These are phyloP conservation scores for Starmerella davenportii DNA, from an alignment of 805 yeast genomes.

Conservation along the genomic window DNA sequence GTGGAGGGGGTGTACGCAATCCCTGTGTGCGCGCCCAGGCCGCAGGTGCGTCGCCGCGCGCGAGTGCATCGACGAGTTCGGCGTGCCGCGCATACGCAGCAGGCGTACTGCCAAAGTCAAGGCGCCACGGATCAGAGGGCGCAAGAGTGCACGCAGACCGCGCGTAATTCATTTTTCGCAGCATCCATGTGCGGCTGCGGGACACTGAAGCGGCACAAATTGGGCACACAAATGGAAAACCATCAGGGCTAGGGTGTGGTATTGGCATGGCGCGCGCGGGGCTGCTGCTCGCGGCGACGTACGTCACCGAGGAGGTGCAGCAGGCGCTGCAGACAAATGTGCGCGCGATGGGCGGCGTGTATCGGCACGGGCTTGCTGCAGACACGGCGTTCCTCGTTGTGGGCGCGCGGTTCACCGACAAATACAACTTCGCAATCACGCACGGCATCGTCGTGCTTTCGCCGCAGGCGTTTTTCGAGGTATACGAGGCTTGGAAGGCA, in stretches of 20 bases:
- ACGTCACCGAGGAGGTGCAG: slow-evolving; percentile 11
- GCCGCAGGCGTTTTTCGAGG: slow-evolving; percentile 28
- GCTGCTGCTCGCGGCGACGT: slow-evolving; percentile 7
- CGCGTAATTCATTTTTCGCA: too few species aligned
- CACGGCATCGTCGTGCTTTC: slow-evolving; percentile 40
- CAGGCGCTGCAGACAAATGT: slow-evolving; percentile 6
- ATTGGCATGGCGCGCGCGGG: not conserved
- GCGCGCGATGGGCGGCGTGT: slow-evolving; percentile 15
- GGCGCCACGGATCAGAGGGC: not conserved
- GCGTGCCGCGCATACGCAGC: not conserved
- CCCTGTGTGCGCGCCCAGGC: not conserved
- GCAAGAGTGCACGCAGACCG: too few species aligned
- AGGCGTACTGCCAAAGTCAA: not conserved
- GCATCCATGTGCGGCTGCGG: too few species aligned
- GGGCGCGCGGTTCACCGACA: slow-evolving; percentile 34
- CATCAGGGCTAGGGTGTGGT: too few species aligned
- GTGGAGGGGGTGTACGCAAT: not conserved
- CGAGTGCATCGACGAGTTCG: not conserved
- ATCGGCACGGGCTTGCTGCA: slow-evolving; percentile 5
- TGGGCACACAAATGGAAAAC: too few species aligned
- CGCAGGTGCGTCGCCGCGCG: not conserved
- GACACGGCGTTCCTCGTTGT: slow-evolving; percentile 29
- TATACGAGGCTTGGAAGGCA: slow-evolving; percentile 35
- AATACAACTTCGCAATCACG: slow-evolving; percentile 34
- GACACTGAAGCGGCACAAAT: too few species aligned